Base-by-base conservation (phyloP, 73 alveolate genomes). In the Paramecium biaurelia region DNA sequence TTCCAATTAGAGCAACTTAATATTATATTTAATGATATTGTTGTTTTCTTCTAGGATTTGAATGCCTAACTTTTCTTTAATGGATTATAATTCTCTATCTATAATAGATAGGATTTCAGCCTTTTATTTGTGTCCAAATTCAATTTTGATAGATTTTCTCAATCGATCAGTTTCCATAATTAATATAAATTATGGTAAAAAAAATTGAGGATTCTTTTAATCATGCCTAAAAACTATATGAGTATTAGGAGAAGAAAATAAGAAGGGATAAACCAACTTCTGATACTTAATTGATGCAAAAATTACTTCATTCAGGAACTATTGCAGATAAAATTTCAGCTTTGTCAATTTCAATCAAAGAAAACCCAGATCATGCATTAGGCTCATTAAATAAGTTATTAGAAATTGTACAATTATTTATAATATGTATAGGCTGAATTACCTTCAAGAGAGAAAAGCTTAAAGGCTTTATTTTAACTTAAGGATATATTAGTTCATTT, bases 261-360 rank as follows among this genome's bases (percentile, higher is more conserved):
- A 38, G 58, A 11, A 72, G 45, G 21, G 59, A 72, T 11, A 35
- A 21, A 35, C 32, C 59, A 32, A 18, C 90, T 5, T 41, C 35
- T 20, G 90, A 79, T 45, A 24, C 70, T 11, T 23, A 79, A 34
- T 79, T 41, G 72, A 43, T 79, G 76, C 70, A 79, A 14, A 38
- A 79, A n/a, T 41, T 79, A 42, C 26, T 45, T 20, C 70, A 79
- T 79, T 79, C 90, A 79, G 90, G 90, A 79, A 79, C 90, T 2
- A 38, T 79, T 11, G 72, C 76, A 38, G 90, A 79, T 79, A 79
- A 79, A 79, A 45, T 79, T 1, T 79, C 90, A 11, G 90, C 90
- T 23, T 24, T 79, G 26, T 41, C 76, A 23, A 38, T 79, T 7
- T 26, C 70, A 18, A 45, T 79, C 7, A 79, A 79, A 79, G 90